Evolutionary conservation across 1,284 basidiomycete species (phyloP).

Genomic region (Limonomyces culmigenus): DNA sequence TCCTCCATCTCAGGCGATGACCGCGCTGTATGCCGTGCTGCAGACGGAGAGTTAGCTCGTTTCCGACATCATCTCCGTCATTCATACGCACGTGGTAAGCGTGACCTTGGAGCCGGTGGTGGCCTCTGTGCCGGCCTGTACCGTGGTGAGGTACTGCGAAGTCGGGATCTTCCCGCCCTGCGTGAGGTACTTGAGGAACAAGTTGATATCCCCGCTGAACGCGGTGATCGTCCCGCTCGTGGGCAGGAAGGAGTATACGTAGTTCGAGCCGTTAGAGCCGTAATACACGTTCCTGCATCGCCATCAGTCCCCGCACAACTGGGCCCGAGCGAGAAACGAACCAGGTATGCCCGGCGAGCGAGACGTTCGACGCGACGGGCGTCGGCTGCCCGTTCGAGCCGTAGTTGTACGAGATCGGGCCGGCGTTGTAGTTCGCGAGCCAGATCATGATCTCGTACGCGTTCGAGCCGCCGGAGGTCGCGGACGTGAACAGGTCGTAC

Average conservation of each 20-base stretch:
- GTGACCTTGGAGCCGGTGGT: conserved; percentile 35
- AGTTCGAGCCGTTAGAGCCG: conserved; percentile 40
- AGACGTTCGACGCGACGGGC: not conserved
- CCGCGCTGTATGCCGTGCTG: not conserved
- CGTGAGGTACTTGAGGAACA: conserved; percentile 21
- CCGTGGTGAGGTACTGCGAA: conserved; percentile 30
- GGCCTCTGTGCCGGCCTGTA: conserved; percentile 39
- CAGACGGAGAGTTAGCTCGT: not conserved
- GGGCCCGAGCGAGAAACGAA: no score
- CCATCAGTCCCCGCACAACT: no score
- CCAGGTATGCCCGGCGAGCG: conserved; percentile 12
- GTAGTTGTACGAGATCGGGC: conserved; percentile 1
- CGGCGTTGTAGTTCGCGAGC: conserved; percentile 33
- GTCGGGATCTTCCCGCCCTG: not conserved
- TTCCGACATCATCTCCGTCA: not conserved
- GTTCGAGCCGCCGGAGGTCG: conserved; percentile 28
- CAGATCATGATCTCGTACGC: conserved; percentile 53
- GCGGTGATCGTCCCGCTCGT: conserved; percentile 23
- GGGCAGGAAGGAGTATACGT: conserved; percentile 48
- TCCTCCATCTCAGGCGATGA: not conserved
- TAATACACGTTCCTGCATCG: conserved; percentile 39
- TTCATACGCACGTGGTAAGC: conserved; percentile 26
- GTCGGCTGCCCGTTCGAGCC: not conserved
- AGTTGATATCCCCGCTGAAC: conserved; percentile 38
- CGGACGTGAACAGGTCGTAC: conserved; percentile 47